phyloP scores from a whole-genome alignment of 2,329 filamentous ascomycete genomes.

The Fusarium nurragi region DNA sequence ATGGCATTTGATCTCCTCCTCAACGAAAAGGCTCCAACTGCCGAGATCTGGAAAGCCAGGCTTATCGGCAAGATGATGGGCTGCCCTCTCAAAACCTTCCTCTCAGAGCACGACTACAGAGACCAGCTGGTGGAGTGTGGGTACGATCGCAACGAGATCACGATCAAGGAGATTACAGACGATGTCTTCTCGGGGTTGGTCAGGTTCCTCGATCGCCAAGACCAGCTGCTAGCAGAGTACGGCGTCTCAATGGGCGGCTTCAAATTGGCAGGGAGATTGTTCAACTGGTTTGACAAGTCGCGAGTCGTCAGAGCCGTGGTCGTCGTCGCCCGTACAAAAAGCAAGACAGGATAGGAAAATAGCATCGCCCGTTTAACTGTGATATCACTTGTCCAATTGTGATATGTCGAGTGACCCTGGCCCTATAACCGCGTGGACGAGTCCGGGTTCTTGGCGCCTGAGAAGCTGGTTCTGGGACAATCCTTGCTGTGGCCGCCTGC shows the following conservation, averaged over 20 bases:
- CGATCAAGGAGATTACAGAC: conserved; percentile 60
- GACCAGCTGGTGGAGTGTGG: conserved; percentile 57
- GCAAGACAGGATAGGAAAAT: conserved; percentile 24
- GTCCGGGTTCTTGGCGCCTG: background rate
- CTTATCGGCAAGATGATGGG: conserved; percentile 58
- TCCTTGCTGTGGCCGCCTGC: background rate
- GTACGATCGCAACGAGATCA: conserved; percentile 54
- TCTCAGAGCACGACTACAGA: conserved; percentile 57
- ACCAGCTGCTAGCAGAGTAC: conserved; percentile 47
- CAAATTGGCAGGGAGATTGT: conserved; percentile 51
- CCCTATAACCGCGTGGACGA: conserved; percentile 18
- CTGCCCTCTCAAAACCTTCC: conserved; percentile 60
- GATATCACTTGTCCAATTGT: too few relatives aligned
- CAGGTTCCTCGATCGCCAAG: conserved; percentile 53
- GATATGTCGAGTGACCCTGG: too few relatives aligned
- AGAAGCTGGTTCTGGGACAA: background rate
- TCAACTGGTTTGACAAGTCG: conserved; percentile 51
- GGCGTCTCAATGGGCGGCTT: conserved; percentile 51
- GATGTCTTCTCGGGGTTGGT: conserved; percentile 63
- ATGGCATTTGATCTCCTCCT: conserved; percentile 66
- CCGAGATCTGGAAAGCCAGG: conserved; percentile 50
- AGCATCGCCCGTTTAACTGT: background rate
- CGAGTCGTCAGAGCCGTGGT: conserved; percentile 50
- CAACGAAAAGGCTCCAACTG: conserved; percentile 43
- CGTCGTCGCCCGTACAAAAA: conserved; percentile 46